Evolutionary conservation across 164 flowering plant species (phyloP), one percentile per base, ranked within the genome.

Genomic region (Stephania yunnanensis): DNA sequence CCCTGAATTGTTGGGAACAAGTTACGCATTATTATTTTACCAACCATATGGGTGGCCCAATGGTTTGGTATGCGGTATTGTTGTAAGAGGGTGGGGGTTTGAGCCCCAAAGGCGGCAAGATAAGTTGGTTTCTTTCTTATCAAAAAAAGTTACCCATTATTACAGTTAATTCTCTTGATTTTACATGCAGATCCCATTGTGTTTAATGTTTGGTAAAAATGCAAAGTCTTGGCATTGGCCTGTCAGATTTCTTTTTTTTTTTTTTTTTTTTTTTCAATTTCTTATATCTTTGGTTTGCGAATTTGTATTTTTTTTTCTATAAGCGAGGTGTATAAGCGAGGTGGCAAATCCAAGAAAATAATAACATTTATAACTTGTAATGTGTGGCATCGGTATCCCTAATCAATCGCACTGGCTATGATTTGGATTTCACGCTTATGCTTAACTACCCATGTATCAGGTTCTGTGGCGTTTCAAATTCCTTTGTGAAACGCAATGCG

Each of bases 401-500:
- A 30, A 11, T 17, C 45, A 67, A 30, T 67, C 36, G 10, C 36
- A 8, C 45, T 67, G 45, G 20, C 17, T 67, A 17, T 65, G 31
- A 65, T 22, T 22, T 65, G 3, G 3, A 36, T 36, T 36, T 29
- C 68, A 1, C 20, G 68, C 36, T 22, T 31, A 65, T 65, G 68
- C 68, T 58, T n/a, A 58, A 22, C 36, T 2, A 71, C 71, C 45
- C 30, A 10, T 68, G 20, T 74, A 36, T 82, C 85, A 95, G 98
- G 86, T 91, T 87, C 76, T 86, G 90, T 86, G 90, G 92, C 72
- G 87, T 95, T 79, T 83, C 84, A 70, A 91, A 87, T 83, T 82
- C 95, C 74, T 89, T 81, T 75, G 90, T 91, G 73, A 87, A 84
- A 84, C 87, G 92, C 63, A 84, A 80, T 82, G 83, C 77, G 10